Conservation (phyloP, 2,329 filamentous ascomycete genomes). For the Bertia moriformis region DNA sequence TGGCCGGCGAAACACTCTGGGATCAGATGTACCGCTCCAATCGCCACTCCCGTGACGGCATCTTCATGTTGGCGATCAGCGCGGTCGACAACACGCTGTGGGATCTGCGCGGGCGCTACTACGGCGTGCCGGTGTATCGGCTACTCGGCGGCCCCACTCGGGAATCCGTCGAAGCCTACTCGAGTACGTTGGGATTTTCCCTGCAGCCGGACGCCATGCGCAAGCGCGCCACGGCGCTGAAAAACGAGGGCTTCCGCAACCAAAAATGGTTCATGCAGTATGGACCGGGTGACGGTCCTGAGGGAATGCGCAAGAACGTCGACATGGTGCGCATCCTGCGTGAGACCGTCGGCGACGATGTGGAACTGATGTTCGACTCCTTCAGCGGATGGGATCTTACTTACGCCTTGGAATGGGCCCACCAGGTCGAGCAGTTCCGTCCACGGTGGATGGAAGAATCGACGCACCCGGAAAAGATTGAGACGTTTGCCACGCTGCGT, state of each 20-base stretch:
- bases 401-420: not conserved
- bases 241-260: slow-evolving; percentile 1
- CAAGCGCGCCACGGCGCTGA: not conserved
- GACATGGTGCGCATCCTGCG: not conserved
- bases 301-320: not conserved
- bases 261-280: not conserved
- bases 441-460: not conserved
- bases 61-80: slow-evolving; percentile 1
- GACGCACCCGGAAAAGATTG: not conserved
- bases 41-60: slow-evolving; percentile 1
- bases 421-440: not conserved
- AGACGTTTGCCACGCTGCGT: not conserved
- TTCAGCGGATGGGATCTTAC: slow-evolving; percentile 1
- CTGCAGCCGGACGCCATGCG: not conserved
- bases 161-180: not conserved
- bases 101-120: not conserved
- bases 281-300: not conserved
- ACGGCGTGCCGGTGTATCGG: slow-evolving; percentile 1
- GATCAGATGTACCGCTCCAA: slow-evolving; percentile 1
- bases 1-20: not conserved
- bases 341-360: not conserved
- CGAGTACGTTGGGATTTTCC: not conserved
- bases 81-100: slow-evolving; percentile 2
- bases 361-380: not conserved
- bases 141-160: slow-evolving; percentile 1